Evolutionary conservation across 352 stramenopile species (phyloP), one percentile per base, ranked within the genome.

Genomic region (Pythium phragmiticola): DNA sequence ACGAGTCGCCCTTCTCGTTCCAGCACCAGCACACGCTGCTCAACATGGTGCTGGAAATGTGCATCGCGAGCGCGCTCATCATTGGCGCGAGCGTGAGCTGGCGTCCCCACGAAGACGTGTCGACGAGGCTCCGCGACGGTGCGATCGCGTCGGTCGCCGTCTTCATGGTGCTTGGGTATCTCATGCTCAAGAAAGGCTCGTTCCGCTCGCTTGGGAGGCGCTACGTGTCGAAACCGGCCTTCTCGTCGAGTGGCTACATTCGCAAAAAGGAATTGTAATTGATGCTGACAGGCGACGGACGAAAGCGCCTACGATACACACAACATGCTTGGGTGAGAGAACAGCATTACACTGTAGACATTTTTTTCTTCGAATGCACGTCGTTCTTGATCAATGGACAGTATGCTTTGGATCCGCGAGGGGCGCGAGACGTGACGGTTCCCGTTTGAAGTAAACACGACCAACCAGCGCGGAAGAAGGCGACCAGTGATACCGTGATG

Each of bases 171-270:
- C 81, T 77, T 39, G 77, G 69, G 33, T 87, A 93, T 64, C 65
- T 89, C 17, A 83, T 95, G 52, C 61, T 95, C 41, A 95, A 93
- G 73, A 93, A 93, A 65, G 86, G 86, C 12, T 84, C 77, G 60
- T 85, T 91, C 67, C 86, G 86, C 53, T 78, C 82, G 36, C 74
- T 95, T 28, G 86, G 86, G 11, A 75, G 86, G 3, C 78, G 84
- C 37, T 93, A 91, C 72, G 86, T 95, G 48, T 92, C 82, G 75
- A 95, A 95, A 65, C 86, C 86, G 28, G 78, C 84, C 34, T 93
- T 95, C 64, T 90, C 79, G 64, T 93, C 84, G 43, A 95, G 82
- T 54, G 84, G 86, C 43, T 95, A 95, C 71, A 95, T 95, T 62
- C 82, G 80, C 60, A 76, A 78, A 41, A 93, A 90, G 66, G 72